Evolutionary conservation across 129 eudicot species (phyloP), one percentile per base, ranked within the genome.

Genomic region (Deinandra increscens): DNA sequence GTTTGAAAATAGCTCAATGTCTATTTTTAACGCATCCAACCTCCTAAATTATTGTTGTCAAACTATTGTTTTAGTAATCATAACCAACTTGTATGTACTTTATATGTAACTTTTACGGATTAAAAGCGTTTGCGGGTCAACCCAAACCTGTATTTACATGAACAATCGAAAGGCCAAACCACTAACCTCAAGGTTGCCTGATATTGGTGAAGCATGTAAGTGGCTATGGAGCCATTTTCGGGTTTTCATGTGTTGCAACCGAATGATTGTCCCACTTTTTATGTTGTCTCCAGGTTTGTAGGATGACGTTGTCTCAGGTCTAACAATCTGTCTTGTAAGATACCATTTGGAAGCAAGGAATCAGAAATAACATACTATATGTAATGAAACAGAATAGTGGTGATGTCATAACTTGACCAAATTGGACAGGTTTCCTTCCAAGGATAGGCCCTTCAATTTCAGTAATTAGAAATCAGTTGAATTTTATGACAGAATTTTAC

Each of bases 191-290:
- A 87, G 45, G 78, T 94, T 94, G 68, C 96, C 89, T 11, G 99
- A 83, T 67, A 89, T 89, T 4, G 99, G 97, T 50, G 99, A 94
- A 75, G 96, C 97, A 71, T 90, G 97, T 75, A 90, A 76, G 86
- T 94, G 97, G 76, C 96, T 89, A 80, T 94, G 99, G 46, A 94
- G 83, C 99, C 97, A 94, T 74, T 67, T 94, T 59, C 91, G 83
- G 51, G 99, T 94, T 81, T 77, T 94, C 97, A 84, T 89, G 74
- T 94, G 99, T 49, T 89, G 99, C 77, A 94, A 75, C 67, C 97
- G 79, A 73, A 94, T 79, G 48, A 89, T 69, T 3, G 86, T 74
- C 67, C 99, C 99, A 75, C 75, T 84, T 77, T 80, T 84, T 58
- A 94, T 94, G 23, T 60, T 12, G 76, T 86, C 98, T 33, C 96